Conservation (phyloP, 148 eudicot genomes). For the Suaeda aralocaspica region DNA sequence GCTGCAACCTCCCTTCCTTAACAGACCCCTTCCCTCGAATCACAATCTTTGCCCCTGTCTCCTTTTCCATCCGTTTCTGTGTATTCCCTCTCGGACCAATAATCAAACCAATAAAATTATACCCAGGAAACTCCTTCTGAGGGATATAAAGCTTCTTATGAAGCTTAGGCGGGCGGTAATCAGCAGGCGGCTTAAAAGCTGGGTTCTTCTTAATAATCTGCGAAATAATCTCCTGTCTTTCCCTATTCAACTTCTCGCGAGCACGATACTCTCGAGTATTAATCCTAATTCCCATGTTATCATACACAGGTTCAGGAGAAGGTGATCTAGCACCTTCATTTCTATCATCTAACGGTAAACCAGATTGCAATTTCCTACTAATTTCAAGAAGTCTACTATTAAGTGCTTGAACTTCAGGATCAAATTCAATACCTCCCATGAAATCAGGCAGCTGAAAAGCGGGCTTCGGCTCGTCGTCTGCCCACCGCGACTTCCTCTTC, state of each 20-base stretch:
- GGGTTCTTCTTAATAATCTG: constrained; percentile 79
- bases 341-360: constrained; percentile 66
- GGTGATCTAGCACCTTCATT: constrained; percentile 90
- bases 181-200: constrained; percentile 79
- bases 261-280: constrained; percentile 87
- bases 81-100: constrained; percentile 96
- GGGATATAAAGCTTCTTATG: constrained; percentile 87
- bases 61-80: constrained; percentile 84
- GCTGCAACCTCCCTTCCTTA: constrained; percentile 70
- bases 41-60: constrained; percentile 89
- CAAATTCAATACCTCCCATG: constrained; percentile 86
- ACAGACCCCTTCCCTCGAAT: constrained; percentile 85
- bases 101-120: constrained; percentile 81
- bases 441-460: constrained; percentile 72
- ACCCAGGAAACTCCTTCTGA: constrained; percentile 81
- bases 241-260: constrained; percentile 61
- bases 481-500: constrained; percentile 79
- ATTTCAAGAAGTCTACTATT: constrained; percentile 67
- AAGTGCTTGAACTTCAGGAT: constrained; percentile 66
- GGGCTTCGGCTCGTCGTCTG: constrained; percentile 70
- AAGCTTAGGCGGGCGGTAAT: constrained; percentile 78
- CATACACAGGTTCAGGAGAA: constrained; percentile 83
- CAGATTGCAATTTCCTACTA: constrained; percentile 65
- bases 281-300: constrained; percentile 74
- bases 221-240: constrained; percentile 67